phyloP scores from a whole-genome alignment of 2,329 filamentous ascomycete species.

The Cucurbitaria berberidis region DNA sequence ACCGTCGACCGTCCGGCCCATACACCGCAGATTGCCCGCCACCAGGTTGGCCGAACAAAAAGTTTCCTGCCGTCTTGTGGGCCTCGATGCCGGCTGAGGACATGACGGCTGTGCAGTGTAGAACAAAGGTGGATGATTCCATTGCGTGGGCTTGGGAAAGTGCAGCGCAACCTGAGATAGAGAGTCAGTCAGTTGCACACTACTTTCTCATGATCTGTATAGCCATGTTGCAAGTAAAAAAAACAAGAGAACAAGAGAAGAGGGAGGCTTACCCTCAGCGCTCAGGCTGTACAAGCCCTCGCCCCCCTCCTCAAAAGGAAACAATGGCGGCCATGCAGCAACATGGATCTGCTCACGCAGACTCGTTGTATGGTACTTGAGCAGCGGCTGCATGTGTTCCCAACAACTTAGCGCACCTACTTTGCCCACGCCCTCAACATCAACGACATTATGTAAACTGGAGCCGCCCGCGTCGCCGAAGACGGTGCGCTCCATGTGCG shows the following conservation, averaged over 20 bases:
- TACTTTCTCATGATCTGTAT: not conserved
- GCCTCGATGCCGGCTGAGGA: constrained; percentile 52
- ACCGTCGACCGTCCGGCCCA: constrained; percentile 58
- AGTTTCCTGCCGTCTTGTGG: constrained; percentile 52
- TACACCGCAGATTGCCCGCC: constrained; percentile 58
- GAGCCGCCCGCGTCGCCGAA: constrained; percentile 50
- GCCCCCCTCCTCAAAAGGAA: constrained; percentile 34
- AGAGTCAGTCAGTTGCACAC: not conserved
- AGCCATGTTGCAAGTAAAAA: not conserved
- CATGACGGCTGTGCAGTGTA: constrained; percentile 59
- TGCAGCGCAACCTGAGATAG: constrained; percentile 21
- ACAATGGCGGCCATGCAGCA: constrained; percentile 50
- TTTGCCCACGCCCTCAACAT: constrained; percentile 37
- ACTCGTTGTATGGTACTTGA: constrained; percentile 51
- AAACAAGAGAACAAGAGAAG: not conserved
- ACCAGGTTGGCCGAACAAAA: constrained; percentile 52
- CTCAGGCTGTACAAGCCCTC: constrained; percentile 48
- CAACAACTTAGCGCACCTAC: constrained; percentile 46
- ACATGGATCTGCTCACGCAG: constrained; percentile 51
- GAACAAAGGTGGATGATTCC: constrained; percentile 62
- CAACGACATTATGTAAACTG: constrained; percentile 45
- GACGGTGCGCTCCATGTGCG: constrained; percentile 53
- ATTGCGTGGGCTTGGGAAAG: constrained; percentile 63
- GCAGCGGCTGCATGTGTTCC: constrained; percentile 52
- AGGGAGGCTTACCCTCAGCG: constrained; percentile 45